A percentile compares a stretch with the other conserved stretches of the same genome.
phyloP scores from a whole-genome alignment of 208 protist species.

The Trypanosoma platydactyli region DNA sequence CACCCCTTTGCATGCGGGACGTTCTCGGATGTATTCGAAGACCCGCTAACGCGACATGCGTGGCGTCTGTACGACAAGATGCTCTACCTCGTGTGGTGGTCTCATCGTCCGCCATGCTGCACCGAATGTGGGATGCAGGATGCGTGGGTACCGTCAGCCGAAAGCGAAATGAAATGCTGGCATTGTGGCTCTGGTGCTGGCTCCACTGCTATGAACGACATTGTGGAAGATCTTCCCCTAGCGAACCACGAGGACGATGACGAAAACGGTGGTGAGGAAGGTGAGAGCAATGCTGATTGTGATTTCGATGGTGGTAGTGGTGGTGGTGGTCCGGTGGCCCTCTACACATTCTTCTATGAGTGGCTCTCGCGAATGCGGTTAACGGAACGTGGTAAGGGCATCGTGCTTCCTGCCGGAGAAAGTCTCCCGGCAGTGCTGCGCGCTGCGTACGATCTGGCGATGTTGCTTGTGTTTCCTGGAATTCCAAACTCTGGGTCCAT shows the following conservation, averaged over 20 bases:
- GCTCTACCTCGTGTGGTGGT: constrained; percentile 88
- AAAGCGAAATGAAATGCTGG: constrained; percentile 65
- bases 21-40: constrained; percentile 69
- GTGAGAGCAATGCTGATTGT: constrained; percentile 13
- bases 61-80: constrained; percentile 79
- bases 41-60: constrained; percentile 38
- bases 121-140: constrained; percentile 68
- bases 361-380: constrained; percentile 56
- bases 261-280: constrained; percentile 27
- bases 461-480: constrained; percentile 43
- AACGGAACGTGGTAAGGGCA: constrained; percentile 22
- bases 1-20: constrained; percentile 50
- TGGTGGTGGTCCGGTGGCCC: constrained; percentile 31
- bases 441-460: constrained; percentile 60
- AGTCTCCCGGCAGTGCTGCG: constrained; percentile 61
- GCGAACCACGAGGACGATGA: constrained; percentile 28
- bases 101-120: constrained; percentile 56
- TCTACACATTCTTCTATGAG: constrained; percentile 68
- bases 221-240: constrained; percentile 49
- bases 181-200: constrained; percentile 62
- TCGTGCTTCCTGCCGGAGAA: constrained; percentile 49
- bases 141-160: constrained; percentile 61
- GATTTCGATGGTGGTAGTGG: constrained; percentile 17
- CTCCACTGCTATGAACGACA: constrained; percentile 51
- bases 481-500: constrained; percentile 29